Evolutionary conservation across 2,329 filamentous ascomycete genomes (phyloP).

Genomic region (Neonectria magnoliae): DNA sequence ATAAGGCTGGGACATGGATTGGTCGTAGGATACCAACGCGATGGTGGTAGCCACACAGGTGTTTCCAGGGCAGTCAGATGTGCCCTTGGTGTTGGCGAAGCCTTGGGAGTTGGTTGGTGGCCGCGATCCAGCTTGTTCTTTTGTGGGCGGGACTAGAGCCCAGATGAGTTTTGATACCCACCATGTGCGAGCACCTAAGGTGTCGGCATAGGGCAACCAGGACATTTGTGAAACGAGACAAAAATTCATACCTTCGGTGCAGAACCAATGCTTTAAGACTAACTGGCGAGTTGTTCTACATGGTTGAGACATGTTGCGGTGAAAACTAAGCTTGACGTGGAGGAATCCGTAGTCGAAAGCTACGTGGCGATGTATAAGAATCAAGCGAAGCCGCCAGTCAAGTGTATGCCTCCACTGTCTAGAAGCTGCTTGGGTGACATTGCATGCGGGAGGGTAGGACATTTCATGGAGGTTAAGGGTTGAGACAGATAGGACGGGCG

Average conservation of each 20-base stretch:
- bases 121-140: constrained; percentile 24
- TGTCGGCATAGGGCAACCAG: constrained; percentile 18
- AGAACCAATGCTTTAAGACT: constrained; percentile 14
- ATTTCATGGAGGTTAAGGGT: constrained; percentile 3
- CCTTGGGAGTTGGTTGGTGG: constrained; percentile 34
- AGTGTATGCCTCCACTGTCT: constrained; percentile 9
- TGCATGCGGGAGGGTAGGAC: background rate
- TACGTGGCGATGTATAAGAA: constrained; percentile 22
- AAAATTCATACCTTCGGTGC: constrained; percentile 6
- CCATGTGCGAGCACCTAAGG: constrained; percentile 25
- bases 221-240: constrained; percentile 29
- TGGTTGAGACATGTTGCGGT: constrained; percentile 13
- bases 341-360: constrained; percentile 9
- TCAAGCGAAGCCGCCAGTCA: constrained; percentile 11
- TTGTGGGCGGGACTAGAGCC: constrained; percentile 28
- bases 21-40: constrained; percentile 3
- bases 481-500: constrained; percentile 6
- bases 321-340: constrained; percentile 11
- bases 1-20: constrained; percentile 27
- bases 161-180: constrained; percentile 37
- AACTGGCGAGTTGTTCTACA: constrained; percentile 6
- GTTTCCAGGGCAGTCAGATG: constrained; percentile 21
- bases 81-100: constrained; percentile 17
- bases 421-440: constrained; percentile 4
- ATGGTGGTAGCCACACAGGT: background rate